Evolutionary conservation across 2,329 filamentous ascomycete species (phyloP), one percentile per base, ranked within the genome.

Genomic region (Rachicladosporium sp.): DNA sequence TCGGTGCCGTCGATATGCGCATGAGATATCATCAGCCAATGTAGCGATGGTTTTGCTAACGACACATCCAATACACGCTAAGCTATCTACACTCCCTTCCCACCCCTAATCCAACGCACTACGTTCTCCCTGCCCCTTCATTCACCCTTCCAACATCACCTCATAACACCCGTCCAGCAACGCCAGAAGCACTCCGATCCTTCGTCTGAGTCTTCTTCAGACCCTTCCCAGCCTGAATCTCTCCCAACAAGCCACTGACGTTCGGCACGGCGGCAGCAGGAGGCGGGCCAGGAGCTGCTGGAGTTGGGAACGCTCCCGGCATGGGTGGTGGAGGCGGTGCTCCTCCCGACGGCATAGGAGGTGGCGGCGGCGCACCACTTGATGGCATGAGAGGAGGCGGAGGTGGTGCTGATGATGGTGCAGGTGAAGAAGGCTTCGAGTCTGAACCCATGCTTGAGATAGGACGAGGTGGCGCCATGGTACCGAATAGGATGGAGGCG

Each of bases 401-500:
- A 4, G 65, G 55, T 4, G 65, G 55, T 19, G 15, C 15, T n/a
- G 57, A 51, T 2, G 43, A 46, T 4, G 59, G 53, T 4, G 58
- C 54, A 3, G 59, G 57, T 10, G 56, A 54, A 56, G 62, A 31
- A 57, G 62, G 53, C 13, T 58, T 61, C 5, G 56, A 49, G 55
- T 65, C 42, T 48, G 82, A 78, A 40, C 83, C 86, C 59, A 84
- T 78, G 5, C 86, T 82, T 12, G 85, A 93, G 33, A 95, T 65
- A 23, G 89, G 88, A 37, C 89, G 78, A 10, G 91, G 89, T 31
- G 91, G 89, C 7, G 76, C 89, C 88, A 98, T 96, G 37, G 88
- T 94, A 43, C 91, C 89, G 58, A 98, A 98, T 12, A 98, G 72
- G 44, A 95, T 91, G 5, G 85, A 93, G 10, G 91, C 91, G 30